These are phyloP conservation scores for Paraphoma chrysanthemicola DNA, from an alignment of 2,329 filamentous ascomycete species.

Conservation along the genomic window DNA sequence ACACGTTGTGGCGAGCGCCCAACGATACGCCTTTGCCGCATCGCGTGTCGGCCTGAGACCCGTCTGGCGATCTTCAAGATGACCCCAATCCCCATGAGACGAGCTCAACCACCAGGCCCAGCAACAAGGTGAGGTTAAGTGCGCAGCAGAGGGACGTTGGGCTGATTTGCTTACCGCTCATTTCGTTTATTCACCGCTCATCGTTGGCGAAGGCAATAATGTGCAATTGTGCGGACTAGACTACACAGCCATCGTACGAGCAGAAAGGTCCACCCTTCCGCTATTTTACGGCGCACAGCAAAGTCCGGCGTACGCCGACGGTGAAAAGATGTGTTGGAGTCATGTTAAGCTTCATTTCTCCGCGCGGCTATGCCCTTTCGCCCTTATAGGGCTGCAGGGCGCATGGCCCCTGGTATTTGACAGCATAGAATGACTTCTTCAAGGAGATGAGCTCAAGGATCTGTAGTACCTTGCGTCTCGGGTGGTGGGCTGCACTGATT, in stretches of 20 bases:
- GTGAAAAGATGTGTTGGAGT: neutral
- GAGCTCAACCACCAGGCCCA: neutral
- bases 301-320: neutral
- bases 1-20: conserved; percentile 1
- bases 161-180: neutral
- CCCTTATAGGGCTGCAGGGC: neutral
- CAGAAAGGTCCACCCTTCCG: neutral
- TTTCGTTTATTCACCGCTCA: neutral
- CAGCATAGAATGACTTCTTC: neutral
- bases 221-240: neutral
- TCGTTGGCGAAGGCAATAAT: neutral
- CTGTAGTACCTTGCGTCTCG: neutral
- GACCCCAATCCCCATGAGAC: neutral
- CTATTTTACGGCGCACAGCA: neutral
- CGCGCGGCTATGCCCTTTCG: neutral
- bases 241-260: neutral
- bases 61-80: neutral
- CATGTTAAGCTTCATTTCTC: neutral
- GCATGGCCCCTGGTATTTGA: neutral
- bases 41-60: neutral
- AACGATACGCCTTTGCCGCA: conserved; percentile 1
- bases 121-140: too few species aligned
- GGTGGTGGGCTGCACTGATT: neutral
- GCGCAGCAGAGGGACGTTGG: neutral
- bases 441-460: neutral